A percentile compares a stretch with the other conserved stretches of the same genome.
Conservation (phyloP, 148 eudicot species). For the Rhododendron kiyosumense region DNA sequence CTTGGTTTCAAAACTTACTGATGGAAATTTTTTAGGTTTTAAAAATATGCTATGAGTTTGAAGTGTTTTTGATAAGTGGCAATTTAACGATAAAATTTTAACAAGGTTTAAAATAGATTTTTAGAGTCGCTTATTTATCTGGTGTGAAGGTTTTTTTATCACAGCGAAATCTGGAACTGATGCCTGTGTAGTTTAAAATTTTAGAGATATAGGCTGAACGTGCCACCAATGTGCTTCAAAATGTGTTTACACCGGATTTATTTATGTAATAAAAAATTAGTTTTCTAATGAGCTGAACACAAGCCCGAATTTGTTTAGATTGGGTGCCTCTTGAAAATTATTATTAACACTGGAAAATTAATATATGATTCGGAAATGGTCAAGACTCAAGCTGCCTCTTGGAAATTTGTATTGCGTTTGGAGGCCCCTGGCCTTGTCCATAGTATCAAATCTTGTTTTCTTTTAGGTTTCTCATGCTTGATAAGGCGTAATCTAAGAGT, state of each 20-base stretch:
- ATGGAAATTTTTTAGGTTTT: neutral
- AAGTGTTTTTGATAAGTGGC: too few species aligned
- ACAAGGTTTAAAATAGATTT: neutral
- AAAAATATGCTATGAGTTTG: neutral
- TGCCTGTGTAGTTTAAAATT: neutral
- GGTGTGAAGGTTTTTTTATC: neutral
- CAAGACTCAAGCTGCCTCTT: neutral
- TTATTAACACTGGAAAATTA: neutral
- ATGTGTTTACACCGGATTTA: neutral
- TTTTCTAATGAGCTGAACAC: neutral
- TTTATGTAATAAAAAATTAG: neutral
- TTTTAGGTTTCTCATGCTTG: neutral
- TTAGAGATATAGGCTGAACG: neutral
- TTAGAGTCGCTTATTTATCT: neutral
- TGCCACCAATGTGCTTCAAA: neutral
- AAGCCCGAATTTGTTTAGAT: neutral
- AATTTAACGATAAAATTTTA: too few species aligned
- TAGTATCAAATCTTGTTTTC: neutral
- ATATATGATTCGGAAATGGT: neutral
- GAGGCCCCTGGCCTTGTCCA: neutral
- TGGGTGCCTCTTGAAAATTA: neutral
- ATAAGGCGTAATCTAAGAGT: neutral
- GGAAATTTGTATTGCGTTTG: neutral
- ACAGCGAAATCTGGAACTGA: neutral
- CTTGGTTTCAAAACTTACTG: neutral